Evolutionary conservation across 192 early-diverging fungal genomes (phyloP), one percentile per base, ranked within the genome.

Genomic region (Coemansia sp.): DNA sequence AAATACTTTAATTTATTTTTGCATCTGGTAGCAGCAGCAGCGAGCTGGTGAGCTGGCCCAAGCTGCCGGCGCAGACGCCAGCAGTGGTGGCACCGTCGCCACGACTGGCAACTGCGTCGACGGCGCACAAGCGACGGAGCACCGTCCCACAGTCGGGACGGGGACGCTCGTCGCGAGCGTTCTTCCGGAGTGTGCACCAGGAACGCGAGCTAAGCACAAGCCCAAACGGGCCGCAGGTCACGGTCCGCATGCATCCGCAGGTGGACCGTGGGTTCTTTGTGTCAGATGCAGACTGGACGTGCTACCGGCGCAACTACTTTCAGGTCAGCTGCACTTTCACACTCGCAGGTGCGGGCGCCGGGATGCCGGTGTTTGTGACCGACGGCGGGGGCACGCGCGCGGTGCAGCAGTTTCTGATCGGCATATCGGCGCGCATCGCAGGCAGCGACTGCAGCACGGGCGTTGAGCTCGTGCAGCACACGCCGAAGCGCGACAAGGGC

Each of bases 241-340:
- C 70, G 7, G 61, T 88, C 12, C 62, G 69, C 14, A 65, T 96
- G 43, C 74, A 84, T 47, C 86, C 93, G 18, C 92, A 92, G 33
- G 87, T 98, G 38, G 94, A 96, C 64, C 85, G 92, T 27, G 95
- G 95, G 12, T 97, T 97, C 75, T 95, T 96, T 55, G 71, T 95
- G 42, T 88, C 94, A 2, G 86, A 88, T 32, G 83, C 82, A 49
- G 91, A 92, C 56, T 98, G 94, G 94, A 94, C 94, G 2, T 95
- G 95, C 59, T 97, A 97, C 68, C 84, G 95, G 6, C 86, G 94
- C 63, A 97, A 97, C 69, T 97, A 95, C 73, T 95, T 95, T 47
- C 92, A 95, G 61, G 82, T 97, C 16, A 80, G 77, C 56, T 62
- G 77, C 60, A 48, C 63, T 5, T 69, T 80, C 22, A 56, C 59